Percentiles rank a stretch among this genome's conserved stretches.
Evolutionary conservation across 202 grass and related monocot genomes (phyloP).

Genomic region (Digitaria exilis): DNA sequence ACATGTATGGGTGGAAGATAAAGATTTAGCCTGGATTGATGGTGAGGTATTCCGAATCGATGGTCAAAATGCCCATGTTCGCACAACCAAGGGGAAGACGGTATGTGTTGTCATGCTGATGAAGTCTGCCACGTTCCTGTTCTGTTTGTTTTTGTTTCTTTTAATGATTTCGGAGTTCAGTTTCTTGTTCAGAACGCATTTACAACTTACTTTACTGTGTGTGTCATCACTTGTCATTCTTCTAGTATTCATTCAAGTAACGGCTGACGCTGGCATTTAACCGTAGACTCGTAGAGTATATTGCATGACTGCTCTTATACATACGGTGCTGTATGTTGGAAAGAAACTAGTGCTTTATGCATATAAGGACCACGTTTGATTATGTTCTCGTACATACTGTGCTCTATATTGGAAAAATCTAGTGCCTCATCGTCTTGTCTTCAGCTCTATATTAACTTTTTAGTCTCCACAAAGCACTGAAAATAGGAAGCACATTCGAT

Average conservation of each 20-base stretch:
- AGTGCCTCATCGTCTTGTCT: too few relatives aligned
- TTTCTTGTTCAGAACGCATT: conserved; percentile 3
- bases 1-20: conserved; percentile 92
- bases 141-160: conserved; percentile 36
- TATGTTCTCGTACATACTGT: too few relatives aligned
- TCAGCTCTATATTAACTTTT: too few relatives aligned
- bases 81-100: conserved; percentile 76
- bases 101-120: conserved; percentile 46
- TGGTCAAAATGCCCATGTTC: conserved; percentile 65
- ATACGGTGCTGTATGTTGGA: too few relatives aligned
- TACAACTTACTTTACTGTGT: conserved; percentile 8
- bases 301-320: background rate
- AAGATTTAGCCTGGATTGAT: conserved; percentile 85
- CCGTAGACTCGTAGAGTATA: background rate
- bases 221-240: background rate
- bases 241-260: conserved; percentile 29
- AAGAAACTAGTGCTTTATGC: too few relatives aligned
- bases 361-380: too few relatives aligned
- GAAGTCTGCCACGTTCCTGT: background rate
- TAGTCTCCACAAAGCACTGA: background rate
- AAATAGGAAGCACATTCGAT: conserved; percentile 17
- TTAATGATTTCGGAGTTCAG: conserved; percentile 14
- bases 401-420: too few relatives aligned
- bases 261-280: background rate
- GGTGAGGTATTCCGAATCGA: conserved; percentile 85